Base-by-base conservation (phyloP, 495 filamentous ascomycete genomes). In the Aspergillus wentii region DNA sequence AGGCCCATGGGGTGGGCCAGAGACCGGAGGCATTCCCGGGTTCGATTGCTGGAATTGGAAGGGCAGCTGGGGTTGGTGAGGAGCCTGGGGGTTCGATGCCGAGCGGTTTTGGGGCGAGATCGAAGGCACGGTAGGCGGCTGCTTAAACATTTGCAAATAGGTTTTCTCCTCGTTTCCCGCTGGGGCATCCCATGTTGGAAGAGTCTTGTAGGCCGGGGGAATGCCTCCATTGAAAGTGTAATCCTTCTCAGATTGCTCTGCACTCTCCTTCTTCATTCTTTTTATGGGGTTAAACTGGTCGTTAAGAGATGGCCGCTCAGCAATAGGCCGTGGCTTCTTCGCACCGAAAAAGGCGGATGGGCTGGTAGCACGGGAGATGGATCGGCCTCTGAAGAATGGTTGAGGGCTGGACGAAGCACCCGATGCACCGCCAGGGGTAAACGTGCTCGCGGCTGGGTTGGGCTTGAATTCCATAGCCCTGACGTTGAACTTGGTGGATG, bases 401-500 rank as follows among this genome's bases (percentile, higher is more conserved):
- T 74, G 73, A 8, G 84, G 80, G 54, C 79, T 88, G 13, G 83
- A 85, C 13, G 76, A 68, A 41, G 67, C 69, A 41, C 60, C 63
- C 46, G 77, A 82, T 43, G 69, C 59, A 25, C 70, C 75, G 46
- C 70, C 74, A n/a, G 87, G 88, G 42, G 75, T 86, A 61, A 95
- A 94, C 0, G 82, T 68, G 30, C 69, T 79, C 3, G 88, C 88
- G 26, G 83, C 80, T 7, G 86, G 78, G 50, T 81, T 90, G 3
- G 88, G 88, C 46, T 82, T 78, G 63, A 95, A 95, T 51, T 94
- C 88, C 49, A 79, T 72, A 20, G 83, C 89, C 33, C 79, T 81
- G 2, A 85, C 87, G 48, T 94, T 94, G 64, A 94, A 76, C 56
- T 86, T 83, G 17, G 71, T 71, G 8, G 77, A 74, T 30, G 72